Conservation (phyloP, 768 basidiomycete genomes). For the Rhodotorula sphaerocarpa region DNA sequence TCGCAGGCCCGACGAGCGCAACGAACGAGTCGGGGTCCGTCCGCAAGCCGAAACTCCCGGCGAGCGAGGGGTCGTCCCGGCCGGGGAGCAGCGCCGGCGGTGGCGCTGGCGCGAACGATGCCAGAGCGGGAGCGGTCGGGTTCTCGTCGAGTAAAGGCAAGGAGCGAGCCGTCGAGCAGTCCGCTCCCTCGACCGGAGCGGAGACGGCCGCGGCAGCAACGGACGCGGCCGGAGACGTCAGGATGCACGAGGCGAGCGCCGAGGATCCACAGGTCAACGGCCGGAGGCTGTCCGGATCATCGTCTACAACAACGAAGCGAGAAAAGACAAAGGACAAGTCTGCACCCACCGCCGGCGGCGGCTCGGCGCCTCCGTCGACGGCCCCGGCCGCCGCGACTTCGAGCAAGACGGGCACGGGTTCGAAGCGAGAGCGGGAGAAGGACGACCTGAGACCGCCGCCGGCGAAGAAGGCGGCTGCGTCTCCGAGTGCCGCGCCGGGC, state of each 20-base stretch:
- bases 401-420: no score
- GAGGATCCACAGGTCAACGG: neutral
- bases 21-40: neutral
- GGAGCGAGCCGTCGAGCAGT: neutral
- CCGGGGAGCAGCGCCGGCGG: no score
- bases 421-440: constrained; percentile 15
- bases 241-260: neutral
- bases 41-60: no score
- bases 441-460: constrained; percentile 1
- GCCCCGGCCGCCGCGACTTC: neutral
- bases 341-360: neutral
- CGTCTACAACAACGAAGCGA: neutral
- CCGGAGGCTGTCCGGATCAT: no score
- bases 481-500: neutral
- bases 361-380: neutral
- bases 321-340: constrained; percentile 1
- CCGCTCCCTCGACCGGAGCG: no score
- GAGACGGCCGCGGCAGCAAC: no score
- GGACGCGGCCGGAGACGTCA: neutral
- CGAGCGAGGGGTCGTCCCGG: no score
- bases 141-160: neutral
- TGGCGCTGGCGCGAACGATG: no score
- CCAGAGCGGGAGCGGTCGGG: neutral
- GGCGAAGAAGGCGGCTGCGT: constrained; percentile 10
- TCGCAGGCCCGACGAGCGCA: neutral